Conservation (phyloP, 768 basidiomycete genomes). For the Boletellus sp. region DNA sequence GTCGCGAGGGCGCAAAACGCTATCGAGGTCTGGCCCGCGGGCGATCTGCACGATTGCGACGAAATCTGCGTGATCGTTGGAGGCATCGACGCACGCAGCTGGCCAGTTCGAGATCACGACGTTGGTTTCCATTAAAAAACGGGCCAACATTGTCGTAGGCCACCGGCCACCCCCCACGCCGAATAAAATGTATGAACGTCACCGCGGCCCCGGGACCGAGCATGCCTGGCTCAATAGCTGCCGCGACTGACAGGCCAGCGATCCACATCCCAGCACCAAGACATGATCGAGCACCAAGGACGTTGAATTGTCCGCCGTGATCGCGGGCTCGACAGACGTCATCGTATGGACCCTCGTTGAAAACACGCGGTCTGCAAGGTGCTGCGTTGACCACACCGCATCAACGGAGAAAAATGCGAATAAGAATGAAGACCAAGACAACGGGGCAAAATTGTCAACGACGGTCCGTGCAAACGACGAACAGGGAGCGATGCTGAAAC, state of each 20-base stretch:
- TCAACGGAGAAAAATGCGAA: background rate
- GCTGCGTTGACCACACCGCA: constrained; percentile 10
- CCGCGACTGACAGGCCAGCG: background rate
- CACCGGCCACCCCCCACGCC: too few species aligned
- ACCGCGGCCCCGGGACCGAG: constrained; percentile 5
- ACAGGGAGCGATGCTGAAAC: background rate
- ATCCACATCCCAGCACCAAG: background rate
- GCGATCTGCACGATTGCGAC: constrained; percentile 1
- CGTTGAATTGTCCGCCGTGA: background rate
- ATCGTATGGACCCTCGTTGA: constrained; percentile 20
- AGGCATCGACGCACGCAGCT: background rate
- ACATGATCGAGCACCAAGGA: constrained; percentile 6
- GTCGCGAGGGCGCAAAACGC: too few species aligned
- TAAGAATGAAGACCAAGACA: background rate
- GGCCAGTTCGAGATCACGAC: background rate
- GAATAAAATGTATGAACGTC: too few species aligned
- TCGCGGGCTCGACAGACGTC: constrained; percentile 1
- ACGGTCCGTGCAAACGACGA: background rate
- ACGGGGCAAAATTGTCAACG: background rate
- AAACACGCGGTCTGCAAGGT: constrained; percentile 18
- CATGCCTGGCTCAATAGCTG: background rate
- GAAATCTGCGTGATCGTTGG: background rate
- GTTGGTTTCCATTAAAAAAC: too few species aligned
- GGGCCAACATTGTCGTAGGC: too few species aligned
- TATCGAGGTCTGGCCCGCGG: background rate